Conservation (phyloP, 2,329 filamentous ascomycete genomes). For the Pseudocercospora musae region DNA sequence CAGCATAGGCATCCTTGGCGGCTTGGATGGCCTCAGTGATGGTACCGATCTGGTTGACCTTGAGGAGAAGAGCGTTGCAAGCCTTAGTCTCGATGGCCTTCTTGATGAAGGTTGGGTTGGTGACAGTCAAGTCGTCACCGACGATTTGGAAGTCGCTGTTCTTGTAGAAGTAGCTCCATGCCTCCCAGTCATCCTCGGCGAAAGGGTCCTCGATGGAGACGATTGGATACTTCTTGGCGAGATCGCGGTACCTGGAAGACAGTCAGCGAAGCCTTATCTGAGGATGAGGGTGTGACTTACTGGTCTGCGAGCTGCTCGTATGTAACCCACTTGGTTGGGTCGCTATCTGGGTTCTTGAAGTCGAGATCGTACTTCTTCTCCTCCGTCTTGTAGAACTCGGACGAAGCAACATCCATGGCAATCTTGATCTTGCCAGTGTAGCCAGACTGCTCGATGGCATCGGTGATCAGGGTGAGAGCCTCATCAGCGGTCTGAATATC, state of each 20-base stretch:
- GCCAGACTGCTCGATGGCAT: slow-evolving; percentile 89
- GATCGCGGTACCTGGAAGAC: slow-evolving; percentile 61
- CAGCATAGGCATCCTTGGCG: slow-evolving; percentile 95
- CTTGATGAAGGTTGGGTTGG: slow-evolving; percentile 98
- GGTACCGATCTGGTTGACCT: slow-evolving; percentile 99
- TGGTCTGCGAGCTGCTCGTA: slow-evolving; percentile 94
- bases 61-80: slow-evolving; percentile 95
- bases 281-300: no score
- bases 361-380: slow-evolving; percentile 99
- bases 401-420: slow-evolving; percentile 98
- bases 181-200: slow-evolving; percentile 99
- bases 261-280: no score
- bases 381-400: slow-evolving; percentile 96
- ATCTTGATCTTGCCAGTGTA: slow-evolving; percentile 97
- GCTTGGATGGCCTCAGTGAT: slow-evolving; percentile 98
- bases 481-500: slow-evolving; percentile 97
- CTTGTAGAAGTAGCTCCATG: slow-evolving; percentile 99
- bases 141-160: slow-evolving; percentile 98
- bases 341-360: slow-evolving; percentile 99
- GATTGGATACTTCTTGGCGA: slow-evolving; percentile 94
- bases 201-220: slow-evolving; percentile 99
- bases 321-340: slow-evolving; percentile 95
- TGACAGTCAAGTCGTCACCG: slow-evolving; percentile 97
- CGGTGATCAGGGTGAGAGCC: slow-evolving; percentile 92
- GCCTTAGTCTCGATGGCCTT: slow-evolving; percentile 99